A percentile compares a stretch with the other conserved stretches of the same genome.
These are phyloP conservation scores for Pisolithus albus DNA, from an alignment of 768 basidiomycete species.

Conservation along the genomic window DNA sequence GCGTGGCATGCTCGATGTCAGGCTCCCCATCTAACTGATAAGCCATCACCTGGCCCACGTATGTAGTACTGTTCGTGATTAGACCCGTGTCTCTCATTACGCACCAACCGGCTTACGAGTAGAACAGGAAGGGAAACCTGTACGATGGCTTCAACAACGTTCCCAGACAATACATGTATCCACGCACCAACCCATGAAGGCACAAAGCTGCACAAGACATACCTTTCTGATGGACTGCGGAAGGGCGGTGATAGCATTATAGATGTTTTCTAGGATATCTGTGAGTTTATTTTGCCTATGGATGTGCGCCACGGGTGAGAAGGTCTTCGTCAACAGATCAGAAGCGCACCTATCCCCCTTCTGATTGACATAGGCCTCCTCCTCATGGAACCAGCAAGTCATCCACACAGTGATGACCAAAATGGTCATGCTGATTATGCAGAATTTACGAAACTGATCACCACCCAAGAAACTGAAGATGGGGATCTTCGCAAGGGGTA, in stretches of 20 bases:
- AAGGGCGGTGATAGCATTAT: slow-evolving; percentile 60
- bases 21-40: slow-evolving; percentile 67
- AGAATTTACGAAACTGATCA: slow-evolving; percentile 94
- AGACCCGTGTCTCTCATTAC: background rate
- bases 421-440: slow-evolving; percentile 74
- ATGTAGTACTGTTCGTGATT: slow-evolving; percentile 67
- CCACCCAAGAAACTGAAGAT: slow-evolving; percentile 79
- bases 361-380: slow-evolving; percentile 54
- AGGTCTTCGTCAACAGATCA: background rate
- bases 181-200: slow-evolving; percentile 91
- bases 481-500: slow-evolving; percentile 78
- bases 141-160: background rate
- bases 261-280: slow-evolving; percentile 79
- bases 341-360: slow-evolving; percentile 36
- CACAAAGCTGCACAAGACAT: slow-evolving; percentile 89
- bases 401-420: slow-evolving; percentile 78
- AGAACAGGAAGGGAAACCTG: slow-evolving; percentile 95
- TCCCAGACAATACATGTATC: background rate
- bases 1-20: slow-evolving; percentile 74
- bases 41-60: slow-evolving; percentile 92
- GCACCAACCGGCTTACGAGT: slow-evolving; percentile 47
- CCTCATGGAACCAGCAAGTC: slow-evolving; percentile 82
- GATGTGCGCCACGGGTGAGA: background rate
- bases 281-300: slow-evolving; percentile 43
- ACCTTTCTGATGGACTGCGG: slow-evolving; percentile 83